Evolutionary conservation across 306 rosid genomes (phyloP).

Genomic region (Styphnolobium japonicum): DNA sequence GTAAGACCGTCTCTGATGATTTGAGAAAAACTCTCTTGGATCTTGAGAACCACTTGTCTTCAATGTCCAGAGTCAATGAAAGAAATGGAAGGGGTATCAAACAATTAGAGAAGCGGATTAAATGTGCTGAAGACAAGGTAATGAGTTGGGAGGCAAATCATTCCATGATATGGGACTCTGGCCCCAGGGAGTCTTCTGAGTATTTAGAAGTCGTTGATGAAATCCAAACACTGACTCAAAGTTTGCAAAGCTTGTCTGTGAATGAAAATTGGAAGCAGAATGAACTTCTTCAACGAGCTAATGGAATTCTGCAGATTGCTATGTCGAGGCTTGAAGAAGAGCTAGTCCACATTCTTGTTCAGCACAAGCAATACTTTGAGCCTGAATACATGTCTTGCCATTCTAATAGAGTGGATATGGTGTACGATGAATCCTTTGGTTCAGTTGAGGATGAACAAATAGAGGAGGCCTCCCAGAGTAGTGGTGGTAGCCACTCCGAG

Average conservation of each 20-base stretch:
- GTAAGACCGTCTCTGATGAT: slow-evolving; percentile 38
- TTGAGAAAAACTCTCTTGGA: slow-evolving; percentile 53
- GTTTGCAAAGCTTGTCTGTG: slow-evolving; percentile 29
- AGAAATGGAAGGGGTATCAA: slow-evolving; percentile 12
- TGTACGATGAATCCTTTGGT: slow-evolving; percentile 39
- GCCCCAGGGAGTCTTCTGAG: slow-evolving; percentile 42
- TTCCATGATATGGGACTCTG: slow-evolving; percentile 42
- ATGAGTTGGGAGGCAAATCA: slow-evolving; percentile 43
- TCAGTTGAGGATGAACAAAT: slow-evolving; percentile 41
- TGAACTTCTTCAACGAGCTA: slow-evolving; percentile 46
- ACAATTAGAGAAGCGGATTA: slow-evolving; percentile 42
- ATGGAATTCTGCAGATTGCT: slow-evolving; percentile 45
- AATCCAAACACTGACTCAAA: slow-evolving; percentile 39
- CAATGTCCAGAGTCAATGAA: slow-evolving; percentile 38
- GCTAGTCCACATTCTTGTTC: slow-evolving; percentile 47
- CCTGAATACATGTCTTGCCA: slow-evolving; percentile 47
- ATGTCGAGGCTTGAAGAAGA: slow-evolving; percentile 64
- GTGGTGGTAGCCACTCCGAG: slow-evolving; percentile 8
- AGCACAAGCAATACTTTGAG: slow-evolving; percentile 52
- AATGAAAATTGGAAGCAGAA: slow-evolving; percentile 36
- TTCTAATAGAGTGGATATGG: slow-evolving; percentile 33
- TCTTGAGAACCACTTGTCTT: slow-evolving; percentile 53
- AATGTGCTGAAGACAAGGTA: slow-evolving; percentile 39
- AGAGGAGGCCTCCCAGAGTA: slow-evolving; percentile 16
- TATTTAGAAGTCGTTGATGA: slow-evolving; percentile 44